Conservation (phyloP, 1,284 basidiomycete genomes). For the Marasmius oreades region DNA sequence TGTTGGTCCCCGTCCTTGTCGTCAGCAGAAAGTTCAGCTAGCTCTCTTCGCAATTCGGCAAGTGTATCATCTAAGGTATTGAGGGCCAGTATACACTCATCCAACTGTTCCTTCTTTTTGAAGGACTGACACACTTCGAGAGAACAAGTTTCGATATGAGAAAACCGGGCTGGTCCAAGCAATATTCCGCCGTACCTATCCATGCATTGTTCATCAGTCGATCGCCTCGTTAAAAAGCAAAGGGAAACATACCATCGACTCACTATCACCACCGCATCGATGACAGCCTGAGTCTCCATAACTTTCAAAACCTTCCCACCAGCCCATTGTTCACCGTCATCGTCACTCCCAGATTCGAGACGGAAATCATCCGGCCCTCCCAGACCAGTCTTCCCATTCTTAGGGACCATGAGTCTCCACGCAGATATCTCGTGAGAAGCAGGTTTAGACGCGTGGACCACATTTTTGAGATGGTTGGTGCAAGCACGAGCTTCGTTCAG, state of each 20-base stretch:
- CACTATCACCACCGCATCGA: slow-evolving; percentile 67
- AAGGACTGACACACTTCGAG: slow-evolving; percentile 68
- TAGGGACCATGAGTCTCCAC: slow-evolving; percentile 74
- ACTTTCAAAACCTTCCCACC: slow-evolving; percentile 59
- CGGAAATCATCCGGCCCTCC: slow-evolving; percentile 74
- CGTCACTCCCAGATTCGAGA: slow-evolving; percentile 54
- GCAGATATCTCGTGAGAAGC: slow-evolving; percentile 71
- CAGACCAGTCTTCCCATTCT: slow-evolving; percentile 61
- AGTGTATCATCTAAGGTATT: slow-evolving; percentile 60
- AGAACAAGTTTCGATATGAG: slow-evolving; percentile 74
- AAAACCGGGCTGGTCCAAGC: slow-evolving; percentile 62
- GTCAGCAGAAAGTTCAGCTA: slow-evolving; percentile 27
- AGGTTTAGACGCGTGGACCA: slow-evolving; percentile 48
- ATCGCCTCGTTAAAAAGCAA: background rate
- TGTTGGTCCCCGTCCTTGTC: slow-evolving; percentile 2
- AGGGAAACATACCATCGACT: slow-evolving; percentile 58
- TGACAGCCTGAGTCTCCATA: slow-evolving; percentile 64
- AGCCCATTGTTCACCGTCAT: slow-evolving; percentile 74
- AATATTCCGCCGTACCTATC: slow-evolving; percentile 77
- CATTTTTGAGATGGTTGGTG: slow-evolving; percentile 47
- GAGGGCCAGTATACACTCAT: slow-evolving; percentile 56
- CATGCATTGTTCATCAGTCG: slow-evolving; percentile 2
- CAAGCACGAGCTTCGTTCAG: slow-evolving; percentile 44
- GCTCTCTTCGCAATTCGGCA: slow-evolving; percentile 47
- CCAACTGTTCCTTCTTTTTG: slow-evolving; percentile 61